Evolutionary conservation across 495 filamentous ascomycete genomes (phyloP).

Genomic region (Neurospora sp.): DNA sequence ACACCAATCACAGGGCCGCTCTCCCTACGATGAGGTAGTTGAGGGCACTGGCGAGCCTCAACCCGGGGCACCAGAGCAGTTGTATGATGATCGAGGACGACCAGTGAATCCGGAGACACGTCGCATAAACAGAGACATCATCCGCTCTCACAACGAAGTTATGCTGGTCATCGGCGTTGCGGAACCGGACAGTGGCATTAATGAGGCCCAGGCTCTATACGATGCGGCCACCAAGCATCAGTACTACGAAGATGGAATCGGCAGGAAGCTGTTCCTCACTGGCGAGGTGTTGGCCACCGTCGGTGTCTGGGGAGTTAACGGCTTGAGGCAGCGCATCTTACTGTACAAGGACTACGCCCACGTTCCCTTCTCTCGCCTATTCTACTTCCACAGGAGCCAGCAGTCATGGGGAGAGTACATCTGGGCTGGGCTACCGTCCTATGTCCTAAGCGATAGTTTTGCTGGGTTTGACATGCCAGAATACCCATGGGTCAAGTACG

Average conservation of each 20-base stretch:
- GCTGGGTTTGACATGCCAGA: conserved; percentile 2
- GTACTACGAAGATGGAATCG: conserved; percentile 30
- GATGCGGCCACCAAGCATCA: conserved; percentile 16
- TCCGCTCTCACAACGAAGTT: conserved; percentile 48
- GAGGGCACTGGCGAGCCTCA: conserved; percentile 33
- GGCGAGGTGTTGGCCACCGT: conserved; percentile 30
- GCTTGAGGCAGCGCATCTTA: conserved; percentile 39
- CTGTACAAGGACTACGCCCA: conserved; percentile 37
- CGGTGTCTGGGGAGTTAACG: conserved; percentile 42
- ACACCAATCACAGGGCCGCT: conserved; percentile 47
- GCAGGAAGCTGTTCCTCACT: conserved; percentile 24
- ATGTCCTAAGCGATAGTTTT: conserved; percentile 15
- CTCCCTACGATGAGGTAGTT: conserved; percentile 59
- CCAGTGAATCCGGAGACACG: conserved; percentile 52
- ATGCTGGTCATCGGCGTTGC: conserved; percentile 46
- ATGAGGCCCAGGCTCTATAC: conserved; percentile 19
- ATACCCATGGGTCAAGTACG: conserved; percentile 17
- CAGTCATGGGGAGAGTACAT: conserved; percentile 22
- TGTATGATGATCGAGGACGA: conserved; percentile 62
- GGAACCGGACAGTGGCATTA: conserved; percentile 30
- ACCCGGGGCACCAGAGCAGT: conserved; percentile 40
- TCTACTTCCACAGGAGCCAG: conserved; percentile 14
- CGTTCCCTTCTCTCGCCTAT: conserved; percentile 28
- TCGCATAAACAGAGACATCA: conserved; percentile 37
- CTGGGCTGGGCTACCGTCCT: conserved; percentile 23